These are phyloP conservation scores for Phytophthora pisi DNA, from an alignment of 352 stramenopile genomes.

Conservation along the genomic window DNA sequence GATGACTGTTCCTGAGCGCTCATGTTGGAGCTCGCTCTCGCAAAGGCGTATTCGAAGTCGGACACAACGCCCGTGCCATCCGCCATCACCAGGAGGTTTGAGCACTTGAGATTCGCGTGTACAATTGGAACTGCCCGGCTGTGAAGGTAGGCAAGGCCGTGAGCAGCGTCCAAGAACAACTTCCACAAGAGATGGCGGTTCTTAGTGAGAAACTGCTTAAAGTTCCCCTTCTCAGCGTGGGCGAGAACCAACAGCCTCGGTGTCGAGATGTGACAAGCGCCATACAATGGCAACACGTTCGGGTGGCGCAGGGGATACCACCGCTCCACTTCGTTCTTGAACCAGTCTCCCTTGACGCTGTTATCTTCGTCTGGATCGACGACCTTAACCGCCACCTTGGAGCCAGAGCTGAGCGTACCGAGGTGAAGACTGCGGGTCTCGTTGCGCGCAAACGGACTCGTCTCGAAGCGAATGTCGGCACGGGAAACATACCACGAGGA, in stretches of 20 bases:
- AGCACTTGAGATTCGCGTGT: conserved; percentile 33
- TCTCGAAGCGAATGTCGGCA: background rate
- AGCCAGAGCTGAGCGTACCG: background rate
- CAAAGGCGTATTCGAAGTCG: conserved; percentile 40
- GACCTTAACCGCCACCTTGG: background rate
- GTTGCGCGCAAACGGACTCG: background rate
- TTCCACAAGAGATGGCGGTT: conserved; percentile 31
- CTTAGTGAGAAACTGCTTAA: conserved; percentile 26
- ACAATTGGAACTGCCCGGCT: conserved; percentile 14
- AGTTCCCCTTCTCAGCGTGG: conserved; percentile 7
- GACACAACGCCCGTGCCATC: conserved; percentile 36
- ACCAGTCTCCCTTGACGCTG: background rate
- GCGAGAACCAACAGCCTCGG: background rate
- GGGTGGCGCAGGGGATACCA: background rate
- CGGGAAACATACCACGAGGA: background rate
- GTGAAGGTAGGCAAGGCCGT: conserved; percentile 37
- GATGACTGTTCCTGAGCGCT: conserved; percentile 32
- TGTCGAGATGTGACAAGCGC: background rate
- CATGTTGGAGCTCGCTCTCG: conserved; percentile 26
- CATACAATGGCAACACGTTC: background rate
- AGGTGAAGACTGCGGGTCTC: background rate
- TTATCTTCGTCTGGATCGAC: background rate
- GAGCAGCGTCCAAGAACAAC: conserved; percentile 42
- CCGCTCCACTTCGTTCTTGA: background rate
- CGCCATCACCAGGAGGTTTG: conserved; percentile 35